Percentiles rank a stretch among this genome's conserved stretches.
These are phyloP conservation scores for Ceratocystis alfenasii DNA, from an alignment of 2,329 filamentous ascomycete species.

Conservation along the genomic window DNA sequence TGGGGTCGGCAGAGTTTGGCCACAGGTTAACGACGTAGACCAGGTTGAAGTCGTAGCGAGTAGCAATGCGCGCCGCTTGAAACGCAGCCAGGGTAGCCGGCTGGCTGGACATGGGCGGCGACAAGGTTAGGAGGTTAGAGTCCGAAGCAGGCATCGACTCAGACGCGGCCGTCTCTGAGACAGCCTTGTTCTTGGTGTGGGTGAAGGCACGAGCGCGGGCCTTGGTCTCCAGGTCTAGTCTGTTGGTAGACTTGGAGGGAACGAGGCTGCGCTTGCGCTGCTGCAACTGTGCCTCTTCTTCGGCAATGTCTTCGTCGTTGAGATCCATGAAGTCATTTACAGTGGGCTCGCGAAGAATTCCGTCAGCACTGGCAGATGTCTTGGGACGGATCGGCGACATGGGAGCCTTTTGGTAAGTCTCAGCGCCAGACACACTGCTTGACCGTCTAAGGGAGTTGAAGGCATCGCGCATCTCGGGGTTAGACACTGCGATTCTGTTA, in stretches of 20 bases:
- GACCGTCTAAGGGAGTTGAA: slow-evolving; percentile 16
- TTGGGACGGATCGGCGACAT: slow-evolving; percentile 11
- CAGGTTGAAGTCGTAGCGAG: slow-evolving; percentile 45
- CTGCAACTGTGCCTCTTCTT: slow-evolving; percentile 27
- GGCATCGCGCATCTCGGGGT: slow-evolving; percentile 14
- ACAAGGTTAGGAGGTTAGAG: slow-evolving; percentile 34
- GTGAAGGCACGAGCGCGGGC: slow-evolving; percentile 14
- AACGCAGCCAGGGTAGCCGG: slow-evolving; percentile 41
- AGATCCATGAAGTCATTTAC: slow-evolving; percentile 43
- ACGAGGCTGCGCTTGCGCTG: slow-evolving; percentile 17
- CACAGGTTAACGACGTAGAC: slow-evolving; percentile 49
- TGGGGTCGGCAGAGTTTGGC: slow-evolving; percentile 31
- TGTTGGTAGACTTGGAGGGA: slow-evolving; percentile 11
- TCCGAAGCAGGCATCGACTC: slow-evolving; percentile 24
- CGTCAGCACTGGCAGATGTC: slow-evolving; percentile 19
- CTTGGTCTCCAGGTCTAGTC: slow-evolving; percentile 6
- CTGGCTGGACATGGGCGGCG: slow-evolving; percentile 35
- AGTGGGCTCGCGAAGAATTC: slow-evolving; percentile 39
- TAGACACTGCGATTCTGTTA: slow-evolving; percentile 9
- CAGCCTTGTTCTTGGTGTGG: slow-evolving; percentile 8
- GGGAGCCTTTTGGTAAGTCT: slow-evolving; percentile 11
- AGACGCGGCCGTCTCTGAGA: neutral
- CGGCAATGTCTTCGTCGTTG: slow-evolving; percentile 47
- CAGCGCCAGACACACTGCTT: slow-evolving; percentile 17
- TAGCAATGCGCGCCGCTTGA: slow-evolving; percentile 44